Conservation (phyloP, 2,329 filamentous ascomycete species). For the Fusarium heterosporum region DNA sequence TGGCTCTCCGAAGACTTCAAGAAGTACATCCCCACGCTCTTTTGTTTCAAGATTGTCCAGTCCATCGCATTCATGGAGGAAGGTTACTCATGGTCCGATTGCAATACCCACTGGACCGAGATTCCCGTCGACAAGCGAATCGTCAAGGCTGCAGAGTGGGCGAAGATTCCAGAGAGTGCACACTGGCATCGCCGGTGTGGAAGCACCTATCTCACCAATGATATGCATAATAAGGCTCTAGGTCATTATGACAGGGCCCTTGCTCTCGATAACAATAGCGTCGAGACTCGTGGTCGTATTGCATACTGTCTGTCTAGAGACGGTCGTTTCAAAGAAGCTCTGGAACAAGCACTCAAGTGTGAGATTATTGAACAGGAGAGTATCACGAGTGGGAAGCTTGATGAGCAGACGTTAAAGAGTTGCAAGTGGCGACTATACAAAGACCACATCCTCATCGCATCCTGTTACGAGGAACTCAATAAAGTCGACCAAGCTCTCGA, state of each 20-base stretch:
- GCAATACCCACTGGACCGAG: slow-evolving; percentile 53
- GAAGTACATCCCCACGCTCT: slow-evolving; percentile 54
- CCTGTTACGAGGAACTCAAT: slow-evolving; percentile 51
- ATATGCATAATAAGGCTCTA: slow-evolving; percentile 52
- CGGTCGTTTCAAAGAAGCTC: slow-evolving; percentile 52
- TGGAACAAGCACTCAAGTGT: slow-evolving; percentile 53
- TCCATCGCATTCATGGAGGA: slow-evolving; percentile 55
- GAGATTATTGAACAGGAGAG: slow-evolving; percentile 51
- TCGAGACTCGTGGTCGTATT: slow-evolving; percentile 56
- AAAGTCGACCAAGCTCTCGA: slow-evolving; percentile 50
- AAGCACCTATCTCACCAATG: slow-evolving; percentile 55
- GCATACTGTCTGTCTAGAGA: slow-evolving; percentile 55
- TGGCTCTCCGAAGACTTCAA: slow-evolving; percentile 54
- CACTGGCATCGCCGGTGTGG: slow-evolving; percentile 56
- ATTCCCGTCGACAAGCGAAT: slow-evolving; percentile 52
- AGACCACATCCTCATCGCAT: slow-evolving; percentile 54
- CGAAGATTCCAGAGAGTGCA: slow-evolving; percentile 50
- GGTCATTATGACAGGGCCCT: slow-evolving; percentile 54
- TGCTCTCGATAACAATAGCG: slow-evolving; percentile 52
- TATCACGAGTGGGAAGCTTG: slow-evolving; percentile 44
- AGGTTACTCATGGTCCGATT: slow-evolving; percentile 54
- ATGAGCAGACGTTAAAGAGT: slow-evolving; percentile 42
- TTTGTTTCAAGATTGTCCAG: slow-evolving; percentile 59
- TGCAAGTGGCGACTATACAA: slow-evolving; percentile 57
- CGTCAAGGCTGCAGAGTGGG: slow-evolving; percentile 53